These are phyloP conservation scores for Ceratobasidium sp. DNA, from an alignment of 1,284 basidiomycete species.

Conservation along the genomic window DNA sequence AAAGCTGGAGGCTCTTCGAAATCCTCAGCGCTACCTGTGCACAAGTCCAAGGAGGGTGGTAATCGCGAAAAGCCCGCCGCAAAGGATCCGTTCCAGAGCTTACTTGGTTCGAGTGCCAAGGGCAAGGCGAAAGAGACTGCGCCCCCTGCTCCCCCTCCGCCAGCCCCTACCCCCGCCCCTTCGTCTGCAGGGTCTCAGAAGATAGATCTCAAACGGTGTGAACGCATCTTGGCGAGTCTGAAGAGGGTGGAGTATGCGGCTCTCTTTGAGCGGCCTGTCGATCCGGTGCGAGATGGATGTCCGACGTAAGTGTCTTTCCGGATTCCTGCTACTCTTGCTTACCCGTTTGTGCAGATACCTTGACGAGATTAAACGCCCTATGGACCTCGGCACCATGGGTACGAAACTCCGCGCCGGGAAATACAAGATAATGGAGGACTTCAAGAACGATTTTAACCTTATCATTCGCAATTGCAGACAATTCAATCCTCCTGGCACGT, in stretches of 20 bases:
- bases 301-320: slow-evolving; percentile 75
- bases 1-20: slow-evolving; percentile 6
- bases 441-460: slow-evolving; percentile 85
- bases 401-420: slow-evolving; percentile 75
- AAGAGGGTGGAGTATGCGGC: slow-evolving; percentile 75
- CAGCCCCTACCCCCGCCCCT: slow-evolving; percentile 33
- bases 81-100: slow-evolving; percentile 35
- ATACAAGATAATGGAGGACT: slow-evolving; percentile 85
- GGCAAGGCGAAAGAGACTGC: slow-evolving; percentile 43
- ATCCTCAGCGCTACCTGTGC: neutral
- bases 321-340: neutral
- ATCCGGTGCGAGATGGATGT: slow-evolving; percentile 85
- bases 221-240: slow-evolving; percentile 59
- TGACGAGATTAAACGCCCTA: slow-evolving; percentile 92
- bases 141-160: slow-evolving; percentile 42
- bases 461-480: slow-evolving; percentile 90
- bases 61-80: slow-evolving; percentile 27
- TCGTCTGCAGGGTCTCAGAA: slow-evolving; percentile 56
- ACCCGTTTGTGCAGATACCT: slow-evolving; percentile 74
- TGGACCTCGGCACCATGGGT: slow-evolving; percentile 92
- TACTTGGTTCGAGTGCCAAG: slow-evolving; percentile 35
- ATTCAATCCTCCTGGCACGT: slow-evolving; percentile 89
- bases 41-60: slow-evolving; percentile 18
- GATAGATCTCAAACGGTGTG: slow-evolving; percentile 60
- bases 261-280: slow-evolving; percentile 89